A percentile compares a stretch with the other conserved stretches of the same genome.
phyloP scores from a whole-genome alignment of 805 yeast species.

The Schwanniomyces pseudopolymorphus region DNA sequence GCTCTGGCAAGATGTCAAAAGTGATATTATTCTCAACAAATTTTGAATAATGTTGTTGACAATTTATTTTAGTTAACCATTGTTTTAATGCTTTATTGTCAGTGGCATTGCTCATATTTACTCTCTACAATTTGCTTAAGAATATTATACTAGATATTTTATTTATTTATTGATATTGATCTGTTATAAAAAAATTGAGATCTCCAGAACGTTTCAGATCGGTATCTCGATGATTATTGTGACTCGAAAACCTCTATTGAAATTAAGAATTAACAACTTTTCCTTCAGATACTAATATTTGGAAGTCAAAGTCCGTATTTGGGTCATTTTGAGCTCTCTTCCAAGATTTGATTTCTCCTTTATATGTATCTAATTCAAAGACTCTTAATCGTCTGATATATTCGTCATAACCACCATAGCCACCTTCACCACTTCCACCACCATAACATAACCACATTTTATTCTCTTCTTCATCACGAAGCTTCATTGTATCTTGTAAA shows the following conservation, averaged over 20 bases:
- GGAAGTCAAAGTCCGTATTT: slow-evolving; percentile 46
- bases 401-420: slow-evolving; percentile 91
- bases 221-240: slow-evolving; percentile 1
- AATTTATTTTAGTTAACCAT: slow-evolving; percentile 36
- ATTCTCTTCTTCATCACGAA: slow-evolving; percentile 21
- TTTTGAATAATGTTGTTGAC: slow-evolving; percentile 32
- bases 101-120: neutral
- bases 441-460: slow-evolving; percentile 88
- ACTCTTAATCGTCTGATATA: slow-evolving; percentile 76
- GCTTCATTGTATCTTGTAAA: slow-evolving; percentile 44
- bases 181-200: neutral
- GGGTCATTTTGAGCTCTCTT: slow-evolving; percentile 67
- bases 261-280: slow-evolving; percentile 23
- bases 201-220: neutral
- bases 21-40: slow-evolving; percentile 54
- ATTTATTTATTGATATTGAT: neutral
- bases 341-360: slow-evolving; percentile 60
- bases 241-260: neutral
- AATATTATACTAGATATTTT: neutral
- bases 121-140: neutral
- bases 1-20: slow-evolving; percentile 53
- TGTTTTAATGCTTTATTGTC: slow-evolving; percentile 26
- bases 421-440: slow-evolving; percentile 93
- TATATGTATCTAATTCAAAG: slow-evolving; percentile 59
- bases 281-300: slow-evolving; percentile 49